phyloP scores from a whole-genome alignment of 257 asterid genomes.

The Ilex aquifolium region DNA sequence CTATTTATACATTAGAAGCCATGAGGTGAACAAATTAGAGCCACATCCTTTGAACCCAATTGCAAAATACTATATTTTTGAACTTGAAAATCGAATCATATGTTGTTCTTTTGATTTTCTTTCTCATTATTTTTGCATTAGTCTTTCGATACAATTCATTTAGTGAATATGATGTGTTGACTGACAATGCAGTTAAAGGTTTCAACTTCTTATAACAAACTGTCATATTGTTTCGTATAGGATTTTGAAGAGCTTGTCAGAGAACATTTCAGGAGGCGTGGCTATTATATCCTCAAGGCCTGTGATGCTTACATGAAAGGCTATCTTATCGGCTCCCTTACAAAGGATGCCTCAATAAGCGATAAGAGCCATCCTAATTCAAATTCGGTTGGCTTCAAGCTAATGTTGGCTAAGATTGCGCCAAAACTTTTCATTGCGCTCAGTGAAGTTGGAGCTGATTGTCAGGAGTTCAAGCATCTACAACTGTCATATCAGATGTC shows the following conservation, averaged over 20 bases:
- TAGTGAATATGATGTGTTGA: too few relatives aligned
- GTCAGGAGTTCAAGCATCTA: slow-evolving; percentile 58
- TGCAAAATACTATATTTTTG: too few relatives aligned
- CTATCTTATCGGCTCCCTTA: slow-evolving; percentile 75
- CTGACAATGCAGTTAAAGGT: neutral
- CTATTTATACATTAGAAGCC: too few relatives aligned
- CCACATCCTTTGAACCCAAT: too few relatives aligned
- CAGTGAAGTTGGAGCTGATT: slow-evolving; percentile 65
- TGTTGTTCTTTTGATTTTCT: too few relatives aligned
- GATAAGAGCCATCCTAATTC: slow-evolving; percentile 33
- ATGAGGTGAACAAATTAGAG: too few relatives aligned
- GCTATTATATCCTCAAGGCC: slow-evolving; percentile 80
- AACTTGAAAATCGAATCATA: too few relatives aligned
- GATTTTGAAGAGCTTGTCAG: slow-evolving; percentile 71
- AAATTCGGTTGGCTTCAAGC: slow-evolving; percentile 90
- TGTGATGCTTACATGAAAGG: slow-evolving; percentile 97
- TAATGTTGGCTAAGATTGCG: slow-evolving; percentile 78
- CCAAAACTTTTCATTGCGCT: slow-evolving; percentile 65
- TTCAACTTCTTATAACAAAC: too few relatives aligned
- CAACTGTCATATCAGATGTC: slow-evolving; percentile 28
- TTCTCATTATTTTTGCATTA: neutral
- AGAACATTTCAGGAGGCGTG: slow-evolving; percentile 83
- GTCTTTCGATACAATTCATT: too few relatives aligned
- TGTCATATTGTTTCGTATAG: slow-evolving; percentile 26
- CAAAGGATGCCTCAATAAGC: slow-evolving; percentile 50